Percentiles rank a stretch among this genome's conserved stretches.
phyloP scores from a whole-genome alignment of 2,329 filamentous ascomycete genomes.

The Cyphellophora europaea region DNA sequence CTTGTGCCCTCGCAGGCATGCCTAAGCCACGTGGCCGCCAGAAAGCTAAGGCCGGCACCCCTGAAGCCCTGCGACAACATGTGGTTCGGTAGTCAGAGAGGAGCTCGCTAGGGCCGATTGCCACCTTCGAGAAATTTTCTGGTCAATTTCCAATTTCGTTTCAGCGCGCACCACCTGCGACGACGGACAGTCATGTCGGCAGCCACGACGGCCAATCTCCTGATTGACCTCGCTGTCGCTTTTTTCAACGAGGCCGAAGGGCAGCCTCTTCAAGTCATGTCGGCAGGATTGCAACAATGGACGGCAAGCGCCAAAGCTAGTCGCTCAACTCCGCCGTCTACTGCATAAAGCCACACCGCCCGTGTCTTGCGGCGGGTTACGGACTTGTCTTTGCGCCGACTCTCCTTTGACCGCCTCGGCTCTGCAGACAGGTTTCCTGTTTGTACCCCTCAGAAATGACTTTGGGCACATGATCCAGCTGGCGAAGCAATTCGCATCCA shows the following conservation, averaged over 20 bases:
- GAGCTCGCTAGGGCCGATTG: neutral
- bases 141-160: constrained; percentile 1
- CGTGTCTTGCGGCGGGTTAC: no score
- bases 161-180: neutral
- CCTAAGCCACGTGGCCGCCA: constrained; percentile 1
- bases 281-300: neutral
- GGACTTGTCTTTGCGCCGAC: no score
- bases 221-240: neutral
- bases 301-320: neutral
- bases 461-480: no score
- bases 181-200: neutral
- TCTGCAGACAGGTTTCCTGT: no score
- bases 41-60: constrained; percentile 1
- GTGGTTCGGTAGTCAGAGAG: neutral
- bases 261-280: neutral
- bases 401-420: no score
- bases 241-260: neutral
- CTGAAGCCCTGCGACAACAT: neutral
- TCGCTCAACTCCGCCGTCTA: constrained; percentile 1
- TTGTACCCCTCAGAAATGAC: no score
- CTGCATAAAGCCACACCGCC: no score
- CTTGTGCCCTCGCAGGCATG: neutral
- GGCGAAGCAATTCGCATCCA: no score
- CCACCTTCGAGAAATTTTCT: constrained; percentile 1
- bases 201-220: neutral